Evolutionary conservation across 148 eudicot genomes (phyloP).

Genomic region (Limonium bicolor): DNA sequence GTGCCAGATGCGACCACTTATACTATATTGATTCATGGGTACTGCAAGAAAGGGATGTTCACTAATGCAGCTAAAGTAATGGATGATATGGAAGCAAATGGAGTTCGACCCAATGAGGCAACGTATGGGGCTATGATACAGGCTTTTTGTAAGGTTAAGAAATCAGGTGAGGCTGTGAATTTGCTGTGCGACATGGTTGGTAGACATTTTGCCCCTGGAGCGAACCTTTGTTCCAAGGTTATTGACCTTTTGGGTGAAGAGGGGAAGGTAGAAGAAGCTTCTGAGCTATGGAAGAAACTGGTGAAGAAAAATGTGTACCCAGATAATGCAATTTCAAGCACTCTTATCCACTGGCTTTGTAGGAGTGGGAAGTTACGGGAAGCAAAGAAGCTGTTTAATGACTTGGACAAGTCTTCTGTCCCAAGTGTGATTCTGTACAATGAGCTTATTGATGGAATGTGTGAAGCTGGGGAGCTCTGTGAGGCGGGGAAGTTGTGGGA

Average conservation of each 20-base stretch:
- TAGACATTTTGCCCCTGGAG: conserved; percentile 34
- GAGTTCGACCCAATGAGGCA: conserved; percentile 51
- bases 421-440: conserved; percentile 73
- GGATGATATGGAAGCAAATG: conserved; percentile 88
- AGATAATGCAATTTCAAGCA: conserved; percentile 48
- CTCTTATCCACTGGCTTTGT: conserved; percentile 86
- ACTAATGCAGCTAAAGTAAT: conserved; percentile 61
- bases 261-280: conserved; percentile 48
- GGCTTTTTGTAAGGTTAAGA: conserved; percentile 60
- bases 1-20: conserved; percentile 68
- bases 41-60: conserved; percentile 47
- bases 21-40: conserved; percentile 74
- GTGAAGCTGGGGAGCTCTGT: conserved; percentile 64
- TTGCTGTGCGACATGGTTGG: conserved; percentile 59
- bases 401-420: conserved; percentile 55
- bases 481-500: conserved; percentile 87
- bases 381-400: conserved; percentile 66
- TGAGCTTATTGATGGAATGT: conserved; percentile 66
- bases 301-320: conserved; percentile 57
- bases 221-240: conserved; percentile 56
- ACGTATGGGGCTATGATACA: conserved; percentile 79
- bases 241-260: conserved; percentile 37
- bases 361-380: conserved; percentile 52
- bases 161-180: conserved; percentile 58
- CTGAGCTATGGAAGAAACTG: conserved; percentile 42